Evolutionary conservation across 345 rosid species (phyloP), one percentile per base, ranked within the genome.

Genomic region (Camelina neglecta): DNA sequence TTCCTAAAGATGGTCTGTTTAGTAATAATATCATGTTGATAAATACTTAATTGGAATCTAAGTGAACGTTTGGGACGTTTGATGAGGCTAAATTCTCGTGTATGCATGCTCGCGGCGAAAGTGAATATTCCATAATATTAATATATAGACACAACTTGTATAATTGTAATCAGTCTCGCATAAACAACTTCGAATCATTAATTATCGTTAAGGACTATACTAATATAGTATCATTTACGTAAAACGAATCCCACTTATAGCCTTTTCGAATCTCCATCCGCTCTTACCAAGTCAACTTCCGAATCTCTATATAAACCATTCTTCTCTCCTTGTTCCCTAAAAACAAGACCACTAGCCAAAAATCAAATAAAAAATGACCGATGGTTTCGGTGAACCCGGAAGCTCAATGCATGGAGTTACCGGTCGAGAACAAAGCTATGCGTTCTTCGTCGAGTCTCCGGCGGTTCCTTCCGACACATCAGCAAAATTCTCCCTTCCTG

Each of bases 331-430:
- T 58, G 58, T 57, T 49, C 60, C 47, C 44, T 67, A 78, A 73
- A 23, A 80, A 63, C 39, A 50, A 5, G 71, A 65, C 54, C 75
- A 80, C 55, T 58, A 51, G 42, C 55, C 21, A 54, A 54, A 47
- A 33, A 9, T 29, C 70, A 54, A 44, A 60, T 2, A 62, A 4
- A 53, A 70, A 73, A 87, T 88, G 93, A 82, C 60, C 6, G 76
- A 75, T 11, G 75, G 77, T 29, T 84, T 81, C 5, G 95, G 93
- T 51, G 84, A 84, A 11, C 92, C 96, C 2, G 96, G 92, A 13
- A 93, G 88, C 82, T 90, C 93, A 75, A 86, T 86, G 93, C 92
- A 93, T 31, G 92, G 92, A 73, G 91, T 86, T 3, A 86, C 97
- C 0, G 97, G 92, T 6, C 79, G 80, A 41, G 96, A 89, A 61